Evolutionary conservation across 1,284 basidiomycete species (phyloP).

Genomic region (Coniophora puteana): DNA sequence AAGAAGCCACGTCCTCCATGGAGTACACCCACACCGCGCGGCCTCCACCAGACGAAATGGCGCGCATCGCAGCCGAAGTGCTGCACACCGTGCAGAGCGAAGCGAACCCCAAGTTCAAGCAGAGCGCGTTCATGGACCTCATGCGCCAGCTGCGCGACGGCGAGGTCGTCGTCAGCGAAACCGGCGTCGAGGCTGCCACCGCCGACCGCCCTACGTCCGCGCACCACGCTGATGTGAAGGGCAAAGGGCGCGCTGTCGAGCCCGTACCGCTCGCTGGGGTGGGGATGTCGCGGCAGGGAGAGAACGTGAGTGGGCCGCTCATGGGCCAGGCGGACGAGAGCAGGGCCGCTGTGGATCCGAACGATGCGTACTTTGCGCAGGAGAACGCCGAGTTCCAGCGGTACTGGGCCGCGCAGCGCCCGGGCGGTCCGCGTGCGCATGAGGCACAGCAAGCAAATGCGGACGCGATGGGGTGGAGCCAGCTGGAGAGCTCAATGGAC

Average conservation of each 20-base stretch:
- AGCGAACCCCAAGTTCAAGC: conserved; percentile 83
- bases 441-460: too few species aligned
- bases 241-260: conserved; percentile 58
- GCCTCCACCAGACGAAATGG: conserved; percentile 57
- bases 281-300: too few species aligned
- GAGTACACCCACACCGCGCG: conserved; percentile 19
- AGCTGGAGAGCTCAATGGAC: too few species aligned
- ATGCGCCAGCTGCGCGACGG: conserved; percentile 86
- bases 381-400: conserved; percentile 66
- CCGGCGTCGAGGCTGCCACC: conserved; percentile 73
- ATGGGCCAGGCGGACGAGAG: conserved; percentile 18
- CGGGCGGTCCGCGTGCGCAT: too few species aligned
- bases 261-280: conserved; percentile 3
- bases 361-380: conserved; percentile 66
- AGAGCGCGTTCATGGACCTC: conserved; percentile 84
- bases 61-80: conserved; percentile 70
- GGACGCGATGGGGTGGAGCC: conserved; percentile 36
- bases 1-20: conserved; percentile 19
- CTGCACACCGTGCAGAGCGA: conserved; percentile 67
- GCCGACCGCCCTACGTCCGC: conserved; percentile 27
- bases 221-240: conserved; percentile 47
- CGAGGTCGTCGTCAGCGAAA: conserved; percentile 82
- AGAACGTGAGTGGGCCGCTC: too few species aligned
- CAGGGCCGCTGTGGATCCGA: conserved; percentile 41
- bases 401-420: conserved; percentile 46